A percentile compares a stretch with the other conserved stretches of the same genome.
Evolutionary conservation across 345 rosid species (phyloP).

Genomic region (Aquilaria sinensis): DNA sequence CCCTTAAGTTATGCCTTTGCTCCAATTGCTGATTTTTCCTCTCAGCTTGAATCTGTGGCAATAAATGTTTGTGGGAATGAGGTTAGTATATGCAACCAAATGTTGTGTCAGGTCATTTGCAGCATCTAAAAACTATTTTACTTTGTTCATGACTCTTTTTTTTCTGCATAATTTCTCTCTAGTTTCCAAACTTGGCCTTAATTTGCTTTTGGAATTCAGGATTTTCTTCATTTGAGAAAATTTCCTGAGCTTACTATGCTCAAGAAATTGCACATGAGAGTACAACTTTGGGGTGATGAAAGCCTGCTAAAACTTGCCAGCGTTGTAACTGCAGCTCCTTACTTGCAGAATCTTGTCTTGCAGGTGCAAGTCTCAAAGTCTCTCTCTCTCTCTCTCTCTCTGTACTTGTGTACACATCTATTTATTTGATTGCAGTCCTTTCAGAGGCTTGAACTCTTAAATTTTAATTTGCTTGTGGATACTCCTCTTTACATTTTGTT

Average conservation of each 20-base stretch:
- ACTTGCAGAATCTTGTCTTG: background rate
- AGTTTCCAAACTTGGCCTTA: background rate
- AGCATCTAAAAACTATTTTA: background rate
- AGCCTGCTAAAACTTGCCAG: background rate
- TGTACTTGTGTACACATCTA: no score
- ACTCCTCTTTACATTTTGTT: no score
- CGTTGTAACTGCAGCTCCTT: background rate
- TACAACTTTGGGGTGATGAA: background rate
- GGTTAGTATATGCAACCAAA: background rate
- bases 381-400: no score
- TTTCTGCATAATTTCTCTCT: background rate
- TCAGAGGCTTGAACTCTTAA: no score
- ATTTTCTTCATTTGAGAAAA: background rate
- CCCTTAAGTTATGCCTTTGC: background rate
- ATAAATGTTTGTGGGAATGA: background rate
- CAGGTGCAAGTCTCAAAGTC: background rate
- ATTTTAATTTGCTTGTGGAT: no score
- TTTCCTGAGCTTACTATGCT: background rate
- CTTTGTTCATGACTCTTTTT: background rate
- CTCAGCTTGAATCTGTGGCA: background rate
- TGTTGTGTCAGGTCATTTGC: background rate
- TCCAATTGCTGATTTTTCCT: background rate
- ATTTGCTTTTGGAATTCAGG: background rate
- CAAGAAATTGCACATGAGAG: background rate
- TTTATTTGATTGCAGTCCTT: no score